Evolutionary conservation across 306 rosid genomes (phyloP).

Genomic region (Prunus padus): DNA sequence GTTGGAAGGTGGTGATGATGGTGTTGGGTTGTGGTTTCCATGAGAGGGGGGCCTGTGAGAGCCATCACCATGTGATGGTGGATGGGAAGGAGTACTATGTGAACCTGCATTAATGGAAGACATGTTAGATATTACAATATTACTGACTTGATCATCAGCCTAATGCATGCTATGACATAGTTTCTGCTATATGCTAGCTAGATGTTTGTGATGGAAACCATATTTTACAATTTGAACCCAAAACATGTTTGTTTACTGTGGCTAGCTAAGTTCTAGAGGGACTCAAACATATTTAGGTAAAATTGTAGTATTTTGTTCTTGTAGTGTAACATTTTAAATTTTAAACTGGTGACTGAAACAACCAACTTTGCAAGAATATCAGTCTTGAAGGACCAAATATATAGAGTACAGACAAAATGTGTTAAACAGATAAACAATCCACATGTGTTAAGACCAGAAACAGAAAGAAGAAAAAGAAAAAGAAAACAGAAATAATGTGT

Average conservation of each 20-base stretch:
- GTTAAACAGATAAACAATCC: not conserved
- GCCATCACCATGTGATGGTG: slow-evolving; percentile 23
- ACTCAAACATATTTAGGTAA: too few relatives aligned
- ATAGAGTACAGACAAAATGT: not conserved
- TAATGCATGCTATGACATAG: too few relatives aligned
- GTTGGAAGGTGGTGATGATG: slow-evolving; percentile 40
- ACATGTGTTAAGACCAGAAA: not conserved
- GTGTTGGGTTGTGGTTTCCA: slow-evolving; percentile 49
- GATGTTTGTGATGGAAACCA: not conserved
- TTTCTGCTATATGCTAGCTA: not conserved
- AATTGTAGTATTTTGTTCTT: too few relatives aligned
- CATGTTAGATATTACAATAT: too few relatives aligned
- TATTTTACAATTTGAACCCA: too few relatives aligned
- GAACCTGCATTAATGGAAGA: slow-evolving; percentile 31
- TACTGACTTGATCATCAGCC: not conserved
- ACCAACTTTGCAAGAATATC: not conserved
- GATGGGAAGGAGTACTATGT: slow-evolving; percentile 31
- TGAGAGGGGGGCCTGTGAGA: slow-evolving; percentile 43
- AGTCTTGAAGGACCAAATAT: not conserved
- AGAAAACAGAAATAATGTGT: not conserved
- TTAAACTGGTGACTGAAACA: not conserved
- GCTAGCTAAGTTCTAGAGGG: too few relatives aligned
- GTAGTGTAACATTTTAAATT: too few relatives aligned
- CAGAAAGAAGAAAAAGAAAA: not conserved
- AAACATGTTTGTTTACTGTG: too few relatives aligned